These are phyloP conservation scores for Neurospora hispaniola DNA, from an alignment of 495 filamentous ascomycete species.

Conservation along the genomic window DNA sequence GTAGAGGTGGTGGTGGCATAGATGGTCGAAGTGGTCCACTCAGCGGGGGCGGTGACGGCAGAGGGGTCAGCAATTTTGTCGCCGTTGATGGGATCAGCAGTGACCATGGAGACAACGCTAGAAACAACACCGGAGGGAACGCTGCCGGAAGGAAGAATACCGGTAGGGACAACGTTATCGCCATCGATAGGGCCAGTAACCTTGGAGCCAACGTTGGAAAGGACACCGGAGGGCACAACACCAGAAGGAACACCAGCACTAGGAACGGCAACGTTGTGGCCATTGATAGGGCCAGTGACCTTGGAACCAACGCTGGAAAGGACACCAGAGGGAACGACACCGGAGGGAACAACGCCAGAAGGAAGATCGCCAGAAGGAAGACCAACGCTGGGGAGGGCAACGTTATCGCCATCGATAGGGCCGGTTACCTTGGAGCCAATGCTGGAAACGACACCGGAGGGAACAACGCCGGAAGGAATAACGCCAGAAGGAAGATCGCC, in stretches of 20 bases:
- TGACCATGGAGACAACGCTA: not conserved
- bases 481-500: no score
- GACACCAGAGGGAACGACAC: not conserved
- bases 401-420: no score
- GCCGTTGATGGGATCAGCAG: not conserved
- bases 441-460: not conserved
- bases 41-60: not conserved
- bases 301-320: no score
- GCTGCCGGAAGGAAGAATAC: not conserved
- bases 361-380: no score
- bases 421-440: no score
- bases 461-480: not conserved
- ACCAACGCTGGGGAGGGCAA: no score
- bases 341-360: no score
- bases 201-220: not conserved
- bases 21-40: constrained; percentile 27
- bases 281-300: no score
- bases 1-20: constrained; percentile 44
- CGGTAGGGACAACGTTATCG: not conserved
- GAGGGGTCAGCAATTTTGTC: not conserved
- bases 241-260: no score
- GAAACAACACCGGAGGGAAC: not conserved
- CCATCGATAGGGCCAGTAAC: not conserved
- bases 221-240: not conserved
- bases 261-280: no score